Percentiles rank a stretch among this genome's conserved stretches.
Conservation (phyloP, 805 yeast species). For the Wickerhamiella domercqiae region DNA sequence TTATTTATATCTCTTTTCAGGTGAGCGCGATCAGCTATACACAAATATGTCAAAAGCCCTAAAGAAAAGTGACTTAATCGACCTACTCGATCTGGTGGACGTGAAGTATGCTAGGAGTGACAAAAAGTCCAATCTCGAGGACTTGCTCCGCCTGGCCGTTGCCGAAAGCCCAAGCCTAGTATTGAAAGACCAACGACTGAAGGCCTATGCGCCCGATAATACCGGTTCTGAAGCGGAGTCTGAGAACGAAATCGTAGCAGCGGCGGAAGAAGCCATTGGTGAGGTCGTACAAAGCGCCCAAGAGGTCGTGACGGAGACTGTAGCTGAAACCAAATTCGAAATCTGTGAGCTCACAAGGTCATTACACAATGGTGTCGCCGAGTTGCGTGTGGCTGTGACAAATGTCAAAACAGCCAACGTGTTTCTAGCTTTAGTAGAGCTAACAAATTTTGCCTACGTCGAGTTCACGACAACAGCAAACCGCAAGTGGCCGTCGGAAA, state of each 20-base stretch:
- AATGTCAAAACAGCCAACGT: constrained; percentile 5
- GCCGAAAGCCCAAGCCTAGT: constrained; percentile 3
- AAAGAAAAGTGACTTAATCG: constrained; percentile 6
- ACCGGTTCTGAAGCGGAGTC: constrained; percentile 1
- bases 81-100: constrained; percentile 4
- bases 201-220: neutral
- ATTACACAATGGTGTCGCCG: neutral
- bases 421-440: constrained; percentile 4
- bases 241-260: neutral
- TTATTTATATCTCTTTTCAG: too few relatives aligned
- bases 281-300: constrained; percentile 1
- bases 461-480: constrained; percentile 1
- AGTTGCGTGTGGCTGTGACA: constrained; percentile 4
- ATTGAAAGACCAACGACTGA: constrained; percentile 2
- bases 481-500: neutral
- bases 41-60: too few relatives aligned
- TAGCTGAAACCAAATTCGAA: too few relatives aligned
- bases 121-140: constrained; percentile 6
- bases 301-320: neutral
- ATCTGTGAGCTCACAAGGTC: too few relatives aligned
- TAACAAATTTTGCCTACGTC: neutral
- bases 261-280: neutral
- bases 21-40: too few relatives aligned
- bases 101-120: constrained; percentile 1
- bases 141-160: constrained; percentile 3